Conservation (phyloP, 75 land plant species). For the Pseudotsuga menziesii region DNA sequence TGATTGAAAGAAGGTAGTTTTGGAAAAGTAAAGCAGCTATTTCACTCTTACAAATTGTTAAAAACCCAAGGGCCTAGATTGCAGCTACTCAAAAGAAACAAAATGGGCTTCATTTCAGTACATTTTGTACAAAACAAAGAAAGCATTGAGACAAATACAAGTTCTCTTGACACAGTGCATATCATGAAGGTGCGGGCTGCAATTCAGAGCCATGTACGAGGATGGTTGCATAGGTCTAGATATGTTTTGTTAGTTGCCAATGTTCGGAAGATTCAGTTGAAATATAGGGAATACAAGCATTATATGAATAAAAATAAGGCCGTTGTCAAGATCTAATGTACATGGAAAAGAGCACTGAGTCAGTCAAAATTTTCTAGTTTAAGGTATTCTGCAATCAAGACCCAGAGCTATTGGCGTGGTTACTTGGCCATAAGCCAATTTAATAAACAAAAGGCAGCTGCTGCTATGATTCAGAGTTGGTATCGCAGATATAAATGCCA, state of each 20-base stretch:
- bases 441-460: too few relatives aligned
- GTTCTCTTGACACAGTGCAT: conserved; percentile 19
- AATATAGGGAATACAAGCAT: background rate
- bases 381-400: conserved; percentile 20
- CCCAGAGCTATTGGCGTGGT: too few relatives aligned
- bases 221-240: conserved; percentile 27
- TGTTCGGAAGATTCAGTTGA: conserved; percentile 1
- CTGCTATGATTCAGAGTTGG: background rate
- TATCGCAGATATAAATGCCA: conserved; percentile 14
- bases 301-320: conserved; percentile 15
- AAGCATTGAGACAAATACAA: too few relatives aligned
- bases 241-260: background rate
- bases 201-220: conserved; percentile 35
- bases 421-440: too few relatives aligned
- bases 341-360: conserved; percentile 20
- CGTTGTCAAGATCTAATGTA: conserved; percentile 28
- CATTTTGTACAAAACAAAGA: too few relatives aligned
- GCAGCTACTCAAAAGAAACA: background rate
- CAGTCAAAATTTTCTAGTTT: conserved; percentile 6
- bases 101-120: background rate
- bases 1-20: conserved; percentile 15
- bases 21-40: conserved; percentile 31
- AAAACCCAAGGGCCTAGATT: too few relatives aligned
- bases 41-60: too few relatives aligned
- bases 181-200: conserved; percentile 13